Evolutionary conservation across 2,329 filamentous ascomycete species (phyloP), one percentile per base, ranked within the genome.

Genomic region (Scedosporium dehoogii): DNA sequence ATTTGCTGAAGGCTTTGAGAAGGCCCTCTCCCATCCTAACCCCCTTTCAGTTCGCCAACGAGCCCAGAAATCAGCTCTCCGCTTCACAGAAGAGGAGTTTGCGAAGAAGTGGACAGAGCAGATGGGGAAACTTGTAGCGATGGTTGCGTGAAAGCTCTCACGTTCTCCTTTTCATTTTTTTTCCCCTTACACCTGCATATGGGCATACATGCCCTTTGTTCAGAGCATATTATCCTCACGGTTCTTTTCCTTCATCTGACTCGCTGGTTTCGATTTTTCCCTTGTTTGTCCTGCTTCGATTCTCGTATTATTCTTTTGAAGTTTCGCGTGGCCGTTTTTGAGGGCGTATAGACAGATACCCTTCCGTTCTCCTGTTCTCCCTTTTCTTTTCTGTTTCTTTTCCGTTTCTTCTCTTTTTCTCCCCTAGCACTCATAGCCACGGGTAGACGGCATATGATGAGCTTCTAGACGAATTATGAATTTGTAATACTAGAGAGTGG

Each of bases 21-120:
- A 89, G 70, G 93, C 92, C 0, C 76, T 97, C 6, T 82, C 82
- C 0, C 77, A 94, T 3, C 78, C 85, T 14, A 85, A 96, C 64
- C 89, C 87, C 21, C 74, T 92, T 16, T 85, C 84, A 0, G 90
- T 96, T 79, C 83, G 94, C 23, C 73, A 81, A 38, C 80, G 93
- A 63, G 93, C 94, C 0, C 82, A 92, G 44, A 78, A 83, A 68
- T 96, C 91, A 5, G 90, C 92, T 1, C 83, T 85, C 74, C 80
- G 94, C 57, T 99, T 99, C 71, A 92, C 90, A 0, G 93, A 97
- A 70, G 86, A 89, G 68, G 89, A 88, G 64, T 99, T 99, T 76
- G 86, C 83, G 1, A 81, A 81, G 68, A 87, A 86, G 67, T 99
- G 94, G 93, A 75, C 90, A 53, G 74, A 74, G 33, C 85, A 96